Base-by-base conservation (phyloP, 805 yeast genomes). In the Saccharomycopsis sp. region DNA sequence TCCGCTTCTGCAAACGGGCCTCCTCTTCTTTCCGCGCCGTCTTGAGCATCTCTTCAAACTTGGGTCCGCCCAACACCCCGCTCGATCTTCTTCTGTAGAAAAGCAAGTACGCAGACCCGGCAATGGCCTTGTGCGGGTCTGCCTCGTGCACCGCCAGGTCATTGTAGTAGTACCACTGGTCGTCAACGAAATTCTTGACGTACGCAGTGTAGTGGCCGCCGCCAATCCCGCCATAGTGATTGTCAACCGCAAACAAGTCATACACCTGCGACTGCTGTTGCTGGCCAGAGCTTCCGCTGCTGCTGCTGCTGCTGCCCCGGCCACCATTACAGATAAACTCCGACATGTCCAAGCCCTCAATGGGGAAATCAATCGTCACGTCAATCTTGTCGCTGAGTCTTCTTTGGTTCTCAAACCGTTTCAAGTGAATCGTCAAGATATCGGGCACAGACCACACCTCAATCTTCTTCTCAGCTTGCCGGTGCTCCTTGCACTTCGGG, bases 201-300 rank as follows among this genome's bases (percentile, higher is more conserved):
- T 77, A 80, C 0, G 97, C 83, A 1, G 98, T 92, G 59, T 92
- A 89, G 63, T 92, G 97, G 2, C 98, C 97, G 4, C 97, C 97
- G 0, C 97, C 96, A 15, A 89, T 65, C 0, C 96, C 96, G 38
- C 97, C 98, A 57, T 70, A 87, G 56, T 92, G 98, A 57, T 89
- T 92, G 57, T 88, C 97, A 17, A 92, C 96, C 0, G 92, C 97
- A 52, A 84, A 69, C 48, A 92, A 64, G 56, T 92, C 97, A 59
- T 89, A 89, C 1, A 83, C 55, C n/a, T 59, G 51, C 3, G n/a
- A n/a, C n/a, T n/a, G n/a, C n/a, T n/a, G n/a, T n/a, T n/a, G n/a
- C n/a, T n/a, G n/a, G n/a, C n/a, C 58, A 61, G 32, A 50, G 41
- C 4, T 52, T 54, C 36, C 45, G 48, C 16, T 51, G 50, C 30